These are phyloP conservation scores for Wickerhamomyces strasburgensis DNA, from an alignment of 805 yeast species.

Conservation along the genomic window DNA sequence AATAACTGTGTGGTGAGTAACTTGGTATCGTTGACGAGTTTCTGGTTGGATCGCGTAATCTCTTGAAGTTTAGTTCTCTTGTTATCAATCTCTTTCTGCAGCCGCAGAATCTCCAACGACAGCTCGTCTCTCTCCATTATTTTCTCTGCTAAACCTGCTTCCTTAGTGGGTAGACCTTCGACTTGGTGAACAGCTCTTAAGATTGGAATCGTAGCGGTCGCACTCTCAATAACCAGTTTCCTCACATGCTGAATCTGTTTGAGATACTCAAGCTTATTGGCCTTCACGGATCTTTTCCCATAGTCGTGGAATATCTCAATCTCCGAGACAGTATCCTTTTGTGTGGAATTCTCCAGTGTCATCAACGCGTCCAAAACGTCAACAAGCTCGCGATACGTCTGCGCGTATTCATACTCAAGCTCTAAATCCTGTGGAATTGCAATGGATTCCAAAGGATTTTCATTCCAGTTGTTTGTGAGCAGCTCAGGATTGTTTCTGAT, in stretches of 20 bases:
- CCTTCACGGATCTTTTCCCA: slow-evolving; percentile 3
- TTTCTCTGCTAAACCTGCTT: slow-evolving; percentile 10
- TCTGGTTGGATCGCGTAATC: background rate
- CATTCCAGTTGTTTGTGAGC: background rate
- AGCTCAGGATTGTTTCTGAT: background rate
- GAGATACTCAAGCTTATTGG: slow-evolving; percentile 6
- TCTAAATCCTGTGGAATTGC: slow-evolving; percentile 1
- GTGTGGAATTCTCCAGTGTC: slow-evolving; percentile 7
- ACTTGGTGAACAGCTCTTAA: slow-evolving; percentile 24
- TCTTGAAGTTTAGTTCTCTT: background rate
- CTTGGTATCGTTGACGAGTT: slow-evolving; percentile 2
- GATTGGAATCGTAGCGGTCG: slow-evolving; percentile 16
- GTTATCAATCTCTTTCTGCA: slow-evolving; percentile 2
- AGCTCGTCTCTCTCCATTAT: slow-evolving; percentile 14
- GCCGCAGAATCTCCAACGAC: slow-evolving; percentile 7
- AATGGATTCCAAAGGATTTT: background rate
- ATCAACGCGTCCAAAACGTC: slow-evolving; percentile 9
- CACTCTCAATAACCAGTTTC: slow-evolving; percentile 16
- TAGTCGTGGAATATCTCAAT: slow-evolving; percentile 8
- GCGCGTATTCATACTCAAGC: slow-evolving; percentile 13
- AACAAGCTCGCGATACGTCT: slow-evolving; percentile 10
- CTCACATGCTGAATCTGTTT: slow-evolving; percentile 11
- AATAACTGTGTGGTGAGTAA: background rate
- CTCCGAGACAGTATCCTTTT: background rate
- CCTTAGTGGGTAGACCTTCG: slow-evolving; percentile 19